Base-by-base conservation (phyloP, 1,284 basidiomycete genomes). In the Puccinia polysora region DNA sequence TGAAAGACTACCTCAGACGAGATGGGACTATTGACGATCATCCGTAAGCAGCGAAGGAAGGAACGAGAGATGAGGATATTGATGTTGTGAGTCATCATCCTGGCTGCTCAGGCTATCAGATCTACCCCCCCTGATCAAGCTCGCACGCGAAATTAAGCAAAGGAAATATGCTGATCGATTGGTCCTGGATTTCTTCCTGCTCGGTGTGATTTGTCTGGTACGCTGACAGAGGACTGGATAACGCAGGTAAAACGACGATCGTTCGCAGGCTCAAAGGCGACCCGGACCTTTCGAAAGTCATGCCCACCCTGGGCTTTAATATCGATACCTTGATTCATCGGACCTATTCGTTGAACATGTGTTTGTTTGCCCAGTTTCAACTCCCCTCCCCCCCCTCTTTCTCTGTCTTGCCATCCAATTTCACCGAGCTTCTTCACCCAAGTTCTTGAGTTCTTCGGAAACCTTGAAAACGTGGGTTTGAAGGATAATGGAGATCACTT, bases 161-260 rank as follows among this genome's bases (percentile, higher is more conserved):
- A 53, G 12, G 36, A 15, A 30, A 25, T 53, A 25, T 67, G 14
- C 34, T 40, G 52, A 15, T 34, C 32, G 23, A 20, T 25, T 58
- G 14, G 20, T 12, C 15, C 49, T 34, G n/a, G n/a, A n/a, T n/a
- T n/a, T n/a, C n/a, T n/a, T n/a, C n/a, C n/a, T n/a, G 10, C 20
- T 2, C 25, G 2, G 40, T 2, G 12, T n/a, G n/a, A n/a, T n/a
- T n/a, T n/a, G n/a, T n/a, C n/a, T n/a, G n/a, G n/a, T 30, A 2
- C 30, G 62, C 55, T 40, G 52, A 62, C 79, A 96, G 93, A 60
- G 95, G 96, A n/a, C 86, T 99, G 15, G 96, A 98, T 81, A 98
- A 99, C 80, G 94, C 94, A 0, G 96, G 96, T 64, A 98, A 99
- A 83, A 97, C 96, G 2, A 98, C 95, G 0, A 97, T 98, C 75